Percentiles rank a stretch among this genome's conserved stretches.
These are phyloP conservation scores for Cairneyella variabilis DNA, from an alignment of 495 filamentous ascomycete genomes.

Conservation along the genomic window DNA sequence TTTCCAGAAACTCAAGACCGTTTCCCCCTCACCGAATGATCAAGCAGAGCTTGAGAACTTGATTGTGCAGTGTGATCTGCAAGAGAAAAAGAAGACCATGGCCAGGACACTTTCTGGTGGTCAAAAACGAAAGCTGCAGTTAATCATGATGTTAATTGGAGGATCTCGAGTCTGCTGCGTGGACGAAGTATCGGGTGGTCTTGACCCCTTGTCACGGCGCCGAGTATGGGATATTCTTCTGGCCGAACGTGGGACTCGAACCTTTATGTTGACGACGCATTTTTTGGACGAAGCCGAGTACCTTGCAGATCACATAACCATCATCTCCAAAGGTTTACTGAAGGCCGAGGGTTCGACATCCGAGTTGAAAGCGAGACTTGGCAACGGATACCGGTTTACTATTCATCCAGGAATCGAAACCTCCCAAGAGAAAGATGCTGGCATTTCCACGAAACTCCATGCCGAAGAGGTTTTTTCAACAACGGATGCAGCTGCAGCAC, in stretches of 20 bases:
- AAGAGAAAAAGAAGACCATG: conserved; percentile 59
- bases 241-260: conserved; percentile 68
- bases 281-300: conserved; percentile 76
- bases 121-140: conserved; percentile 87
- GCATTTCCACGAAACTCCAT: conserved; percentile 50
- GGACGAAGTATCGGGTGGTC: conserved; percentile 77
- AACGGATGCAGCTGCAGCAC: conserved; percentile 57
- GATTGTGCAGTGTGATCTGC: conserved; percentile 62
- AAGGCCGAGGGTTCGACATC: conserved; percentile 67
- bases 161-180: conserved; percentile 84
- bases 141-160: conserved; percentile 85
- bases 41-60: conserved; percentile 53
- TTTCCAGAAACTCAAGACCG: conserved; percentile 71
- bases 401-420: conserved; percentile 48
- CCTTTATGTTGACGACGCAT: conserved; percentile 80
- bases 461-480: conserved; percentile 68
- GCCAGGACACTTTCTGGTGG: conserved; percentile 73
- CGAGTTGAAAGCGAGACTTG: conserved; percentile 62
- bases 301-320: conserved; percentile 70
- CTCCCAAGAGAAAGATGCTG: conserved; percentile 41
- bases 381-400: conserved; percentile 71
- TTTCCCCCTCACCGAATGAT: conserved; percentile 40
- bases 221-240: conserved; percentile 88
- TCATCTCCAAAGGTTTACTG: conserved; percentile 65
- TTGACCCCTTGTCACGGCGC: conserved; percentile 73